phyloP scores from a whole-genome alignment of 768 basidiomycete genomes.

The Goffeauzyma gilvescens region DNA sequence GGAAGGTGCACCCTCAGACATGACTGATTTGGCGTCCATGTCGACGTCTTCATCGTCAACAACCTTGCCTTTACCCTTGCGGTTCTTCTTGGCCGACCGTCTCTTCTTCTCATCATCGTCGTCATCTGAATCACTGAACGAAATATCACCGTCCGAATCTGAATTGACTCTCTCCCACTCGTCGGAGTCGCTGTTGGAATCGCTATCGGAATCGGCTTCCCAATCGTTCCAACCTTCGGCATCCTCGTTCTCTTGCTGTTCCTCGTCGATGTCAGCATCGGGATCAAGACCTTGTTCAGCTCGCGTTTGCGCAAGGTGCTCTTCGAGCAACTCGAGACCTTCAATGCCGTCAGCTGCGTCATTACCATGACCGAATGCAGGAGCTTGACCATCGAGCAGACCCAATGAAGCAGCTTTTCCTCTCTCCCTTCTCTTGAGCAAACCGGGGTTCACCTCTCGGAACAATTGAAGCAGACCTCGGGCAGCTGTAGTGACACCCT shows the following conservation, averaged over 20 bases:
- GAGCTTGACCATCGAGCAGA: conserved; percentile 41
- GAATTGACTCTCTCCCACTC: conserved; percentile 67
- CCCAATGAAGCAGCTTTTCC: conserved; percentile 81
- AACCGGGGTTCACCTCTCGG: conserved; percentile 83
- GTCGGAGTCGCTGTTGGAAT: conserved; percentile 34
- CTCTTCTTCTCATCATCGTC: conserved; percentile 34
- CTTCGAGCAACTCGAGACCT: conserved; percentile 71
- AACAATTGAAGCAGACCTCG: conserved; percentile 73
- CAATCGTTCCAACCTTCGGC: conserved; percentile 72
- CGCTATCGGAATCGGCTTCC: conserved; percentile 45
- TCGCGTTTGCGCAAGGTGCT: conserved; percentile 55
- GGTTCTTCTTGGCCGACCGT: conserved; percentile 4
- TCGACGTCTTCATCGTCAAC: conserved; percentile 24
- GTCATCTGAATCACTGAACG: conserved; percentile 75
- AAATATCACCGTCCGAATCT: conserved; percentile 48
- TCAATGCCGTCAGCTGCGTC: conserved; percentile 69
- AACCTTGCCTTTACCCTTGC: conserved; percentile 13
- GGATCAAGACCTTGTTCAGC: conserved; percentile 42
- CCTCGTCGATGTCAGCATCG: conserved; percentile 28
- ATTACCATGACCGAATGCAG: conserved; percentile 64
- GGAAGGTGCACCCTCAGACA: conserved; percentile 21
- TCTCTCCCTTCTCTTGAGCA: conserved; percentile 73
- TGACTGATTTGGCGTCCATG: conserved; percentile 25
- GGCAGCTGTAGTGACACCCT: conserved; percentile 73
- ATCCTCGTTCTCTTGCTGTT: conserved; percentile 36